These are phyloP conservation scores for Salix suchowensis DNA, from an alignment of 345 rosid genomes.

Conservation along the genomic window DNA sequence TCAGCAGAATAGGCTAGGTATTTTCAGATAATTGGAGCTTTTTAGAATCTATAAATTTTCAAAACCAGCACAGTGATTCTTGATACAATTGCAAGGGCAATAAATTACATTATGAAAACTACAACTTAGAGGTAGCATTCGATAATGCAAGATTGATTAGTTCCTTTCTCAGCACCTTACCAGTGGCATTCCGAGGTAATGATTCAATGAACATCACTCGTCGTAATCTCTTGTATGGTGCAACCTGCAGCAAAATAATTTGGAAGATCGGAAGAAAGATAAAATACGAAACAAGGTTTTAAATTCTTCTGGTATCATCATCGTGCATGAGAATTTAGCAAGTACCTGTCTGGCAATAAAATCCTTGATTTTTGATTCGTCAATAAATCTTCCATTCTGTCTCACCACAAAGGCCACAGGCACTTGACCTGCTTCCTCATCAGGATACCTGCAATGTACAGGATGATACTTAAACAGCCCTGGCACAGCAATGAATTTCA, in stretches of 20 bases:
- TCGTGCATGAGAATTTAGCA: not conserved
- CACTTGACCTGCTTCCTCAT: constrained; percentile 52
- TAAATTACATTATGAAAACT: not conserved
- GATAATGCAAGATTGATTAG: constrained; percentile 28
- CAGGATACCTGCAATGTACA: constrained; percentile 39
- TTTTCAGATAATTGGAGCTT: not conserved
- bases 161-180: constrained; percentile 50
- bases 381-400: constrained; percentile 29
- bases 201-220: constrained; percentile 36
- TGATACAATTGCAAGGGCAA: too few species aligned
- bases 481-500: not conserved
- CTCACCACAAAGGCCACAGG: constrained; percentile 50
- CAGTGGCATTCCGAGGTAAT: constrained; percentile 47
- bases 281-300: not conserved
- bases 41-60: not conserved
- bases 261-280: not conserved
- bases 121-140: constrained; percentile 33
- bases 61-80: not conserved
- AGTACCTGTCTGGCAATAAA: constrained; percentile 39
- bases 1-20: too few species aligned
- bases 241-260: constrained; percentile 32
- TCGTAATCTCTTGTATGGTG: constrained; percentile 47
- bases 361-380: constrained; percentile 34
- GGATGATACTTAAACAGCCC: not conserved
- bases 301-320: not conserved